Base-by-base conservation (phyloP, 306 rosid species). In the Sechiopsis laciniata region DNA sequence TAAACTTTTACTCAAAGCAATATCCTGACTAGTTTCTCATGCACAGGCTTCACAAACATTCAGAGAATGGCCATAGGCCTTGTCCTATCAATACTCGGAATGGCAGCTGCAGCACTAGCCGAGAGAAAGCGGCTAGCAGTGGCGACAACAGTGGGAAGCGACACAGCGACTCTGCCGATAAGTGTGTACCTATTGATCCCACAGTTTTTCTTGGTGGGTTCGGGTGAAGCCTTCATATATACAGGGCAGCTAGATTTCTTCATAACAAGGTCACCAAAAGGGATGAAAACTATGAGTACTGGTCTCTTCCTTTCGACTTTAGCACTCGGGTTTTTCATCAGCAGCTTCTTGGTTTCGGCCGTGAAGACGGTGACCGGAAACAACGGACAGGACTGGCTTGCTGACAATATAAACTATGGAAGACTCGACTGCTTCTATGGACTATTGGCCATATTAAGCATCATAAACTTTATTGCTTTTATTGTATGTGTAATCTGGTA, bases 201-300 rank as follows among this genome's bases (percentile, higher is more conserved):
- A 77, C 98, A 93, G 8, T 93, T 88, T 78, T 82, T 90, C 75
- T 76, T 93, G 76, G 94, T 93, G 62, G 98, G 97, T 58, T 65
- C 98, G 12, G 98, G 97, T 7, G 98, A 93, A 82, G 98, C 92
- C 62, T 93, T 93, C 91, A 93, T 93, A 70, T 93, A 93, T 84
- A 87, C 98, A 0, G 98, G 98, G 55, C 98, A 93, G 59, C 96
- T 93, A 12, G 98, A 88, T 83, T 93, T 90, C 85, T 93, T 90
- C 88, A 90, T 93, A 83, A 90, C 97, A 16, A 85, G 79, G 59
- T 87, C 98, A 7, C 98, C 98, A n/a, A 90, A 90, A 75, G 91
- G 97, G 32, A 93, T 93, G 98, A 93, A 90, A 81, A 90, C 97
- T 9, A 93, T 93, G 97, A 93, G 98, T 85, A 93, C 98, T 0